Evolutionary conservation across 2,329 filamentous ascomycete genomes (phyloP).

Genomic region (Fusarium sp.): DNA sequence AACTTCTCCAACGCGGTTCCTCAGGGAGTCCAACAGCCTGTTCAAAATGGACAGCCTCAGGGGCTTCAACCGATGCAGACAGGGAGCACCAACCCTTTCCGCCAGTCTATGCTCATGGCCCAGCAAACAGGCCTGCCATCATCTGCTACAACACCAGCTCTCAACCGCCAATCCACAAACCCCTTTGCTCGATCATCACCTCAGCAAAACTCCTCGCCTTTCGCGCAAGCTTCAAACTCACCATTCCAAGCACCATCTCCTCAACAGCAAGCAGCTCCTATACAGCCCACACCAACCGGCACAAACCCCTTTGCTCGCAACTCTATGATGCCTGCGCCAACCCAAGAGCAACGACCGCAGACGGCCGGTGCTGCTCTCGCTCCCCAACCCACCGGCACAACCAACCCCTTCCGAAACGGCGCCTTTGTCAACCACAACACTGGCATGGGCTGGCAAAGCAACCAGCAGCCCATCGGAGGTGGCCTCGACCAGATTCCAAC

Average conservation of each 20-base stretch:
- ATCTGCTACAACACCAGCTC: conserved; percentile 59
- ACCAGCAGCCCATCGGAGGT: conserved; percentile 83
- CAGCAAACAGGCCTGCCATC: conserved; percentile 66
- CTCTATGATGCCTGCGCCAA: conserved; percentile 50
- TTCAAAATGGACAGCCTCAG: conserved; percentile 42
- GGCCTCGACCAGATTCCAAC: conserved; percentile 84
- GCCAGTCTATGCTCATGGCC: conserved; percentile 84
- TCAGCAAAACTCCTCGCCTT: conserved; percentile 56
- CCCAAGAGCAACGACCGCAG: conserved; percentile 60
- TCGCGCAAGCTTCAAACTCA: conserved; percentile 54
- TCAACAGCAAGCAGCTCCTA: conserved; percentile 53
- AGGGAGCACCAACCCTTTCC: conserved; percentile 87
- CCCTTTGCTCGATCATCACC: conserved; percentile 82
- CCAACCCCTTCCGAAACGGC: conserved; percentile 94
- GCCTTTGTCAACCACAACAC: conserved; percentile 91
- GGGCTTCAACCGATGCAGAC: conserved; percentile 48
- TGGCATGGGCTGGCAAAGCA: conserved; percentile 88
- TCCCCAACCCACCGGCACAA: conserved; percentile 86
- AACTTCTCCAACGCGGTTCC: conserved; percentile 53
- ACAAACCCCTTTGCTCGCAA: conserved; percentile 71
- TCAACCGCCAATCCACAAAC: conserved; percentile 79
- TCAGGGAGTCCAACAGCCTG: conserved; percentile 35
- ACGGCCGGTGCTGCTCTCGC: conserved; percentile 66
- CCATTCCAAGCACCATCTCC: conserved; percentile 61
- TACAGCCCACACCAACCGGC: conserved; percentile 66